Base-by-base conservation (phyloP, 1,139 yeast species). In the Blastobotrys proliferans region DNA sequence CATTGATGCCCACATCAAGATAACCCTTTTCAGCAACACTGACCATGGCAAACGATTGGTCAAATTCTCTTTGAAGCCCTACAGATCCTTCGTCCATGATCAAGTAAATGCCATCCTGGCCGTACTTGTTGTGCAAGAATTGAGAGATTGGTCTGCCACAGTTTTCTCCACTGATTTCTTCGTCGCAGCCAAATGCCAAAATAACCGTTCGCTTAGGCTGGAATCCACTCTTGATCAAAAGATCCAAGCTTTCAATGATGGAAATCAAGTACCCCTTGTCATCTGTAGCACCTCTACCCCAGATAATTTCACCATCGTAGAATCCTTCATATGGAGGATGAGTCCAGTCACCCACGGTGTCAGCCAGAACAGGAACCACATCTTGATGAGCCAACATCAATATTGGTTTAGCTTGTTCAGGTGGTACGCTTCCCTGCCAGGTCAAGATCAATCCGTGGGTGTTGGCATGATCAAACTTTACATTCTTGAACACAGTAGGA, bases 361-460 rank as follows among this genome's bases (percentile, higher is more conserved):
- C 79, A 20, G 64, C 60, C 54, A 79, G 81, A n/a, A 84, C 83
- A 0, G 95, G 95, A 10, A 85, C 95, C 3, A 81, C 85, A 57
- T 85, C 95, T 58, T 80, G 86, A 61, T 86, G 95, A 2, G 92
- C 88, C 62, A 81, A 74, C 38, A 84, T 66, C 60, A 85, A 59
- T 13, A 81, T 52, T 4, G 95, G 95, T 59, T 81, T 79, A 52
- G 81, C 66, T 19, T 41, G 37, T 4, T 38, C 6, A 38, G 49
- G 18, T 5, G 41, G 41, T 2, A 35, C 40, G 19, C 36, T 29
- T 16, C 94, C 94, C 51, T 75, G 64, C 82, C 86, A 81, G 25
- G 80, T 73, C 57, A 71, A 77, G n/a, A 85, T 73, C 47, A 85
- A 65, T 0, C 88, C 92, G 49, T 79, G 74, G 25, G 77, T 72